These are phyloP conservation scores for Hypoxylon sp. DNA, from an alignment of 2,329 filamentous ascomycete species.

Conservation along the genomic window DNA sequence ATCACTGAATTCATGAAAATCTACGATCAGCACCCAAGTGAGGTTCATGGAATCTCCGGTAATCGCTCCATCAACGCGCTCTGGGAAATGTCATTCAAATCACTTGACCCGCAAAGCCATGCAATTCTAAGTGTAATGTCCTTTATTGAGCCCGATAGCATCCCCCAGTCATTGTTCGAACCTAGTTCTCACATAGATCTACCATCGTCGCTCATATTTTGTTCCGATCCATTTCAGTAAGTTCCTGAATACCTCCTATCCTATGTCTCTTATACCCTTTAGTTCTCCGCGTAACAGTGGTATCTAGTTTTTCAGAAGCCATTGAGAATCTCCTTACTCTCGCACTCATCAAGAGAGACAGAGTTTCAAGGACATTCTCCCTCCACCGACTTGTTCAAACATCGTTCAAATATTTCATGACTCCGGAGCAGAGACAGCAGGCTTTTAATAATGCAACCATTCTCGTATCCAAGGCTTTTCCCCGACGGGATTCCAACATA, in stretches of 20 bases:
- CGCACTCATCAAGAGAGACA: slow-evolving; percentile 2
- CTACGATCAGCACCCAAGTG: no score
- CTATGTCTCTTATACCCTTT: no score
- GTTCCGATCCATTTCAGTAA: no score
- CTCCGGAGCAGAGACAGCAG: neutral
- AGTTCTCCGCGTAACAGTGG: no score
- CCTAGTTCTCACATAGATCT: neutral
- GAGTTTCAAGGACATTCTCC: neutral
- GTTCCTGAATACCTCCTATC: no score
- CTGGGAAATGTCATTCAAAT: neutral
- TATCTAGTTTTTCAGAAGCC: neutral
- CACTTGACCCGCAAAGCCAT: neutral
- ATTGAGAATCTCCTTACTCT: neutral
- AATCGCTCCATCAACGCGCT: neutral
- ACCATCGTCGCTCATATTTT: no score
- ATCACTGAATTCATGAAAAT: no score
- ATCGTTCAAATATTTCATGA: neutral
- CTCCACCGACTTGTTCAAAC: slow-evolving; percentile 1
- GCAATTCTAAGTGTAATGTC: neutral
- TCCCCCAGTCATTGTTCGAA: neutral
- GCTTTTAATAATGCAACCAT: neutral
- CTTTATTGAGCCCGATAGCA: neutral
- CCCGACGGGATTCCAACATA: neutral
- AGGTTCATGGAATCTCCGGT: no score
- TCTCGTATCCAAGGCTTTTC: neutral